phyloP scores from a whole-genome alignment of 305 asterid genomes.

The Fraxinus dipetala region DNA sequence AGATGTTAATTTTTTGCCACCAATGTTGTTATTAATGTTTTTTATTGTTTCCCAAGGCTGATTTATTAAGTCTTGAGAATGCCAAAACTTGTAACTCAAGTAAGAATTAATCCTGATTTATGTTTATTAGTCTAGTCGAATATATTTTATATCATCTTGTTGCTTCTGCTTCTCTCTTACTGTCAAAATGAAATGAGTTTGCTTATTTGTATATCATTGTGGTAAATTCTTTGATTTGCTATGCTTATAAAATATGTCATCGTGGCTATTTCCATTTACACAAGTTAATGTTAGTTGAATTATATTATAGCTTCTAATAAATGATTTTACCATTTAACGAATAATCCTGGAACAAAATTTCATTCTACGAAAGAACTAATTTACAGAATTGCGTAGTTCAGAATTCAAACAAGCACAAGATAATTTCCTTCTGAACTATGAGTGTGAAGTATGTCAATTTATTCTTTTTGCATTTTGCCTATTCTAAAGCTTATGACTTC shows the following conservation, averaged over 20 bases:
- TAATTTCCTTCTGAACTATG: constrained; percentile 10
- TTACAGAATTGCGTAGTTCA: not conserved
- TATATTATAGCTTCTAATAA: not conserved
- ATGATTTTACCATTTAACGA: not conserved
- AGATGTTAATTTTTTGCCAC: not conserved
- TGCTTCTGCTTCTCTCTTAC: not conserved
- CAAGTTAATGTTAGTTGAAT: not conserved
- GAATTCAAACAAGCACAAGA: not conserved
- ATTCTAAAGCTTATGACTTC: not conserved
- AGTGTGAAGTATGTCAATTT: too few relatives aligned
- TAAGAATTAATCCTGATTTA: not conserved
- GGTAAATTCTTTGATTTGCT: not conserved
- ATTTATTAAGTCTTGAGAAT: not conserved
- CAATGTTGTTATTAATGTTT: not conserved
- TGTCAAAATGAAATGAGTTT: not conserved
- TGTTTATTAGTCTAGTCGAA: not conserved
- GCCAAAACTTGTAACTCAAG: not conserved
- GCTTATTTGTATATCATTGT: not conserved
- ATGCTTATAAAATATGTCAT: not conserved
- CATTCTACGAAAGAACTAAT: not conserved
- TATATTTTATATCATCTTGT: not conserved
- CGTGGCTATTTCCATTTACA: not conserved
- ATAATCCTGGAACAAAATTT: not conserved
- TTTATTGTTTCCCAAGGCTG: not conserved
- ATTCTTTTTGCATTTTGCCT: too few relatives aligned